Percentiles rank a stretch among this genome's conserved stretches.
phyloP scores from a whole-genome alignment of 345 rosid genomes.

The Pistacia vera region DNA sequence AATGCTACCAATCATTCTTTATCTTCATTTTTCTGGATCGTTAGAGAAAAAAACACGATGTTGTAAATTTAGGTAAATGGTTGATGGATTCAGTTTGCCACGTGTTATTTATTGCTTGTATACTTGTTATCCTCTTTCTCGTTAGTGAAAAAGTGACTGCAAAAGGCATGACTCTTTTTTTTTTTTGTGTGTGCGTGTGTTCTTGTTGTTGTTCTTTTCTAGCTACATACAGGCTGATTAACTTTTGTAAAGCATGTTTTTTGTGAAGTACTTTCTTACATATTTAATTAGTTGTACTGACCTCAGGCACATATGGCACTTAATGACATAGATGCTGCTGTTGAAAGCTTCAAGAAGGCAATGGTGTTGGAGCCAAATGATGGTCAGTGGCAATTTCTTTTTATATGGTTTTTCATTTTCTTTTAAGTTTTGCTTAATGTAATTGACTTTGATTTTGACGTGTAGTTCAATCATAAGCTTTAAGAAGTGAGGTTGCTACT shows the following conservation, averaged over 20 bases:
- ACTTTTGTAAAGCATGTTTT: not conserved
- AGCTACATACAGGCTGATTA: not conserved
- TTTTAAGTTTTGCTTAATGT: not conserved
- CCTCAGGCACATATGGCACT: slow-evolving; percentile 86
- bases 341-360: slow-evolving; percentile 89
- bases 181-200: too few species aligned
- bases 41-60: not conserved
- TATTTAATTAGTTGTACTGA: not conserved
- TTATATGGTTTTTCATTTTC: not conserved
- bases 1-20: not conserved
- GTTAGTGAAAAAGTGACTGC: not conserved
- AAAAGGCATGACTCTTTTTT: not conserved
- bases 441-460: not conserved
- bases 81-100: not conserved
- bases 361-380: slow-evolving; percentile 87
- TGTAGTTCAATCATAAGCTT: not conserved
- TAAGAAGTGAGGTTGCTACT: not conserved
- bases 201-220: too few species aligned
- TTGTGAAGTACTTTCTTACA: too few species aligned
- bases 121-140: not conserved
- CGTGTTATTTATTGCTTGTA: not conserved
- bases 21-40: not conserved
- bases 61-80: not conserved
- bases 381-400: slow-evolving; percentile 40
- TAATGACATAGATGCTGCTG: slow-evolving; percentile 86